Base-by-base conservation (phyloP, 2,329 filamentous ascomycete genomes). In the Xylaria sp. region DNA sequence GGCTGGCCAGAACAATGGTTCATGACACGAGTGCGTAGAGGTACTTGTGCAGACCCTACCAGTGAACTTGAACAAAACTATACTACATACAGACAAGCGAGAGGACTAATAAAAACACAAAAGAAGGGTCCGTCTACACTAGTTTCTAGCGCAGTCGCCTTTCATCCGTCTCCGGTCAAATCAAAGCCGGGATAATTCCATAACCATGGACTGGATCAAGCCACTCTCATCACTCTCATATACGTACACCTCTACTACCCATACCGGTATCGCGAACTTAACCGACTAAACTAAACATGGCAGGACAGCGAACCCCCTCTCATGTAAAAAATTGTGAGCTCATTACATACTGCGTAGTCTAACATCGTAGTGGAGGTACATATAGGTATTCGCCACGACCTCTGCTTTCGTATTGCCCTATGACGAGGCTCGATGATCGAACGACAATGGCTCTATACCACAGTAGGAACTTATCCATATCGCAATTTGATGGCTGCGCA, bases 111-210 rank as follows among this genome's bases (percentile, higher is more conserved):
- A 29, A 47, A 58, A 58, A 17, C 39, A 58, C 44, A 49, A 60
- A 60, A 49, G 17, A 51, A 42, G 47, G 45, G 45, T 27, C 39
- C 29, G n/a, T 47, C n/a, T 17, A 39, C 2, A 5, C 17, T 54
- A 4, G 17, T 25, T 45, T 47, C 25, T 50, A 39, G 50, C 15
- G 27, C n/a, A 17, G 39, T 39, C 31, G 51, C 27, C 20, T 27
- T 54, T 33, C 5, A 39, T 54, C 45, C 42, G 56, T 42, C 57
- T 39, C n/a, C 38, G 27, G 58, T 27, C 49, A 36, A 61, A 36
- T 36, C 58, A 51, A 45, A 45, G 38, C 47, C 22, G 38, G 58
- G 27, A 45, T 61, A 61, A 61, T 61, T 38, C 50, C 59, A 45
- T 39, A 36, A 54, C 29, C 50, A 29, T 38, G 29, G 50, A 44